Percentiles rank a stretch among this genome's conserved stretches.
These are phyloP conservation scores for Lasiodiplodia theobromae DNA, from an alignment of 2,329 filamentous ascomycete species.

Conservation along the genomic window DNA sequence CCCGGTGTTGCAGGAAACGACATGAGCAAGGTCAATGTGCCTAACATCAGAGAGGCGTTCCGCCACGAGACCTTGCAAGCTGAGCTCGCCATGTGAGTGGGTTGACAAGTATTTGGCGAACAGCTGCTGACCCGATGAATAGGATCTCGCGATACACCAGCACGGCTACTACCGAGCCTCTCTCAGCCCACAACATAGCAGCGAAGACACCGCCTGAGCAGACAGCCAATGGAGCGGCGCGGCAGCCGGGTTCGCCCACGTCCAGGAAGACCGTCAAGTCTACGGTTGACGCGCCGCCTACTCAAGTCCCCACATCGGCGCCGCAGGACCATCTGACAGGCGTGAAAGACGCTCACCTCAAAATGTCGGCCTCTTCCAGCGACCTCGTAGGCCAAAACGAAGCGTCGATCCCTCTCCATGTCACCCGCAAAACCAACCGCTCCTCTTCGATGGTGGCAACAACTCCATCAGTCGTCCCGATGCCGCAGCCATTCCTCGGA, in stretches of 20 bases:
- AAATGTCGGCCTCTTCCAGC: slow-evolving; percentile 30
- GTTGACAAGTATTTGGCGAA: background rate
- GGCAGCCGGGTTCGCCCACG: slow-evolving; percentile 41
- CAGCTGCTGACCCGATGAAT: background rate
- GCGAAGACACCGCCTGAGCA: slow-evolving; percentile 41
- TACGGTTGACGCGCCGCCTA: slow-evolving; percentile 41
- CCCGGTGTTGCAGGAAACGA: slow-evolving; percentile 86
- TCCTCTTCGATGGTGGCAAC: slow-evolving; percentile 28
- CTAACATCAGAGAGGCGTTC: slow-evolving; percentile 89
- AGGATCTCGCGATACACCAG: slow-evolving; percentile 54
- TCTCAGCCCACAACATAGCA: slow-evolving; percentile 46
- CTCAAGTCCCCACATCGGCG: slow-evolving; percentile 39
- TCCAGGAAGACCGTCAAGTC: slow-evolving; percentile 53
- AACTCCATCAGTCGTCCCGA: slow-evolving; percentile 21
- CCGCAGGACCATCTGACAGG: slow-evolving; percentile 35
- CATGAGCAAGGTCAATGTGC: slow-evolving; percentile 96
- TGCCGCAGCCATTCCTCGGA: slow-evolving; percentile 28
- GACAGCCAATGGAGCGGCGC: background rate
- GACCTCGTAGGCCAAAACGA: slow-evolving; percentile 5
- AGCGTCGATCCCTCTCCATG: background rate
- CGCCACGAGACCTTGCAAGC: slow-evolving; percentile 84
- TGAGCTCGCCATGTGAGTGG: slow-evolving; percentile 81
- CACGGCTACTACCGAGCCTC: slow-evolving; percentile 41
- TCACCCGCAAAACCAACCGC: background rate
- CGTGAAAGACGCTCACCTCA: slow-evolving; percentile 34